Evolutionary conservation across 352 stramenopile species (phyloP).

Genomic region (Phytophthora idaei): DNA sequence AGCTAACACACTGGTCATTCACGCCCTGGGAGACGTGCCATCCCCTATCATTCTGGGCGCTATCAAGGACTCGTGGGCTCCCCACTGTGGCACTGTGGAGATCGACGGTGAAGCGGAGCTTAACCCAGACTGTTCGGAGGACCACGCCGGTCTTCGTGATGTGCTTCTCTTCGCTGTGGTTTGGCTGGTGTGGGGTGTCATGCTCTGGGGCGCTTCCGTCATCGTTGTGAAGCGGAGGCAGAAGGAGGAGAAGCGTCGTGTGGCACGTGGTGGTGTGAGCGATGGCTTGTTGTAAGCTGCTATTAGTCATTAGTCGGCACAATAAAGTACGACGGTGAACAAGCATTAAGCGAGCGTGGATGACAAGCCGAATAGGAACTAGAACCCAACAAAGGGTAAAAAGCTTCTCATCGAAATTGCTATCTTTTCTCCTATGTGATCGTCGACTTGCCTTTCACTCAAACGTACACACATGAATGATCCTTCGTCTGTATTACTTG

Average conservation of each 20-base stretch:
- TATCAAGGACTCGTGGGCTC: conserved; percentile 94
- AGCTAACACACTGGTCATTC: conserved; percentile 91
- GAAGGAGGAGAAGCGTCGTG: conserved; percentile 28
- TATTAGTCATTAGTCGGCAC: conserved; percentile 5
- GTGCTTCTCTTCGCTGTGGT: conserved; percentile 79
- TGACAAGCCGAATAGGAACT: conserved; percentile 17
- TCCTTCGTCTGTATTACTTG: conserved; percentile 27
- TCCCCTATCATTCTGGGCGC: conserved; percentile 92
- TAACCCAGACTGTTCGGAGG: conserved; percentile 68
- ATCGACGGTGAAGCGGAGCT: conserved; percentile 61
- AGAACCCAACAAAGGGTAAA: conserved; percentile 14
- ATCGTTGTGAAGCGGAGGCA: conserved; percentile 44
- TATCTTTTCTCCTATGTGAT: not conserved
- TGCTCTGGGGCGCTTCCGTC: conserved; percentile 65
- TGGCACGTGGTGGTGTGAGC: conserved; percentile 22
- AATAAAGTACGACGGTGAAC: conserved; percentile 8
- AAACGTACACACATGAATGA: no score
- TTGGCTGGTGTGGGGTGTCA: conserved; percentile 75
- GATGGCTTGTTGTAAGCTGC: conserved; percentile 24
- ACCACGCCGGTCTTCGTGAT: conserved; percentile 63
- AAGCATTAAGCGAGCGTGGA: conserved; percentile 1
- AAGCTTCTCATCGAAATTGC: conserved; percentile 4
- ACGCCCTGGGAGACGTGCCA: conserved; percentile 94
- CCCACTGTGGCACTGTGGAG: conserved; percentile 80
- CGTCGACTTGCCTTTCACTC: no score